Evolutionary conservation across 495 filamentous ascomycete species (phyloP), one percentile per base, ranked within the genome.

Genomic region (Podospora fimiseda): DNA sequence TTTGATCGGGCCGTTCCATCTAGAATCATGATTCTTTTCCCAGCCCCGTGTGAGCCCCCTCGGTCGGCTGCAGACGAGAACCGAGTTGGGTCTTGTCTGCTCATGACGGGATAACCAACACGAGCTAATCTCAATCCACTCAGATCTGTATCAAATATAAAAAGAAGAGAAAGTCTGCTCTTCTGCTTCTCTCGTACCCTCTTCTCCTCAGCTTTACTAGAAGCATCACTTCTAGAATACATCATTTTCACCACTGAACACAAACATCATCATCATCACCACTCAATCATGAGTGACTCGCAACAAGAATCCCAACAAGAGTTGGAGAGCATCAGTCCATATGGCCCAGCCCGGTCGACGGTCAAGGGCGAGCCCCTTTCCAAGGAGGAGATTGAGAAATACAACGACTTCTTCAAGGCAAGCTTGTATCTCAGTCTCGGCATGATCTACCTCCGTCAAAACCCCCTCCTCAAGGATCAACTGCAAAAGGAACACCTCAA

Each of bases 381-480:
- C 39, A 57, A 76, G 19, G 83, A 86, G 19, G 83, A 87, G 47
- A 56, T 88, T 47, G 74, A 78, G 46, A 81, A 86, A 69, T 81
- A 78, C 62, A 81, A 78, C 50, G 75, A 79, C 45, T 89, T 81
- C 66, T 87, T 86, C 73, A 75, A 80, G 37, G 85, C 85, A 42
- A 84, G 80, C 60, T 59, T 88, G 61, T 89, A 87, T 58, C 78
- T 89, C 6, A 82, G 81, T 56, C 68, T 89, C 30, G 85, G 85
- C 51, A 88, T 88, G 84, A 83, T 89, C 52, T 87, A 86, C 54
- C 79, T 89, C 11, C 77, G 75, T 47, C 73, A 83, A 14, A 89
- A 88, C 55, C 79, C 82, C 5, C 75, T 89, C 3, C 76, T 88
- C 16, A 74, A 70, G 48, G 80, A 86, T 56, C 81, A 83, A 1